Conservation (phyloP, 768 basidiomycete species). For the Tulasnella calospora region DNA sequence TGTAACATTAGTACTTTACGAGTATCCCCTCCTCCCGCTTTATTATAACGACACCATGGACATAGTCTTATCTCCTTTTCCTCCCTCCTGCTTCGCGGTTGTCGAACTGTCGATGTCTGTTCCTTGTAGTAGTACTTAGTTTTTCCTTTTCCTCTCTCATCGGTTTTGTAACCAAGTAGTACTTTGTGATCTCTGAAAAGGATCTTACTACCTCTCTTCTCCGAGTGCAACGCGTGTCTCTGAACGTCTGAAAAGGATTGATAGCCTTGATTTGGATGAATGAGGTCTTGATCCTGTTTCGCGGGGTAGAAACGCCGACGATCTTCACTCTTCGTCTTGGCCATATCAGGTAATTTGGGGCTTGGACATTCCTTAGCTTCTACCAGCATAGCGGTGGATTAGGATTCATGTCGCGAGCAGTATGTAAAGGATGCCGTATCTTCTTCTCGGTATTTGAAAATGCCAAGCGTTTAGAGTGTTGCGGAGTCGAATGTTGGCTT, state of each 20-base stretch:
- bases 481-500: neutral
- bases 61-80: neutral
- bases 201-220: neutral
- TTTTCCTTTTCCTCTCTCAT: neutral
- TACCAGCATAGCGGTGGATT: neutral
- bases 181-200: conserved; percentile 6
- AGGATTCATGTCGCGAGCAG: neutral
- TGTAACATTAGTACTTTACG: conserved; percentile 3
- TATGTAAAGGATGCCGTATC: neutral
- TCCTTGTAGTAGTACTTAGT: neutral
- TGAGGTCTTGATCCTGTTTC: neutral
- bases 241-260: neutral
- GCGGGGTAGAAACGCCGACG: neutral
- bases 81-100: neutral
- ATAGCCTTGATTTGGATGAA: neutral
- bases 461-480: neutral
- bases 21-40: neutral
- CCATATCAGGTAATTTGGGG: neutral
- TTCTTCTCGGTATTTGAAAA: neutral
- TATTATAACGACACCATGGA: conserved; percentile 3
- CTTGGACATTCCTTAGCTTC: neutral
- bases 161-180: neutral
- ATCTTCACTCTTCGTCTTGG: neutral
- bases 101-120: neutral
- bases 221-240: neutral